phyloP scores from a whole-genome alignment of 2,329 filamentous ascomycete species.

The Monascus ruber region DNA sequence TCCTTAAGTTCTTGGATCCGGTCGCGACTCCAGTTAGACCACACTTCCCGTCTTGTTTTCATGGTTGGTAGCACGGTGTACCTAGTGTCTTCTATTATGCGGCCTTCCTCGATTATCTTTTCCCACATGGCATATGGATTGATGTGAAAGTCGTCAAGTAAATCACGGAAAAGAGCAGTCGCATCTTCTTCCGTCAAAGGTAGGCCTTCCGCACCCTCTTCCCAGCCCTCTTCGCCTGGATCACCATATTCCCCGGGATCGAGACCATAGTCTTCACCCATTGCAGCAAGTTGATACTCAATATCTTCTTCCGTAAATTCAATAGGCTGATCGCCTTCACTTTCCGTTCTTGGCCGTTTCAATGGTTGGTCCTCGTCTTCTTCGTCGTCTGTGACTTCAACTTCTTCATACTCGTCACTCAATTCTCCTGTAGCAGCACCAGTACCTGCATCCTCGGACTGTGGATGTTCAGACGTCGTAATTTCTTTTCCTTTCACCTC shows the following conservation, averaged over 20 bases:
- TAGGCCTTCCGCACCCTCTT: slow-evolving; percentile 60
- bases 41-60: slow-evolving; percentile 68
- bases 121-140: slow-evolving; percentile 91
- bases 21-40: slow-evolving; percentile 71
- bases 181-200: slow-evolving; percentile 66
- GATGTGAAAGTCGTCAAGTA: slow-evolving; percentile 70
- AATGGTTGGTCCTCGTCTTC: slow-evolving; percentile 41
- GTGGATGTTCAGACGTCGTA: slow-evolving; percentile 2
- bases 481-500: slow-evolving; percentile 7
- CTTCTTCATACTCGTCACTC: slow-evolving; percentile 65
- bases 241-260: slow-evolving; percentile 68
- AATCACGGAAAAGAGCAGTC: slow-evolving; percentile 65
- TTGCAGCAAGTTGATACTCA: slow-evolving; percentile 77
- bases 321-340: slow-evolving; percentile 40
- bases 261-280: slow-evolving; percentile 74
- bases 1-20: slow-evolving; percentile 63
- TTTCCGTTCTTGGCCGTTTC: slow-evolving; percentile 43
- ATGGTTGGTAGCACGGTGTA: slow-evolving; percentile 78
- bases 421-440: slow-evolving; percentile 32
- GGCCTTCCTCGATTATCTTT: slow-evolving; percentile 69
- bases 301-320: slow-evolving; percentile 95
- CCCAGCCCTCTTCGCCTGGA: slow-evolving; percentile 44
- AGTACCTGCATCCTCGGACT: slow-evolving; percentile 7
- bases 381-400: slow-evolving; percentile 57
- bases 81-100: slow-evolving; percentile 70